A percentile compares a stretch with the other conserved stretches of the same genome.
phyloP scores from a whole-genome alignment of 2,329 filamentous ascomycete species.

The Aaosphaeria arxii region DNA sequence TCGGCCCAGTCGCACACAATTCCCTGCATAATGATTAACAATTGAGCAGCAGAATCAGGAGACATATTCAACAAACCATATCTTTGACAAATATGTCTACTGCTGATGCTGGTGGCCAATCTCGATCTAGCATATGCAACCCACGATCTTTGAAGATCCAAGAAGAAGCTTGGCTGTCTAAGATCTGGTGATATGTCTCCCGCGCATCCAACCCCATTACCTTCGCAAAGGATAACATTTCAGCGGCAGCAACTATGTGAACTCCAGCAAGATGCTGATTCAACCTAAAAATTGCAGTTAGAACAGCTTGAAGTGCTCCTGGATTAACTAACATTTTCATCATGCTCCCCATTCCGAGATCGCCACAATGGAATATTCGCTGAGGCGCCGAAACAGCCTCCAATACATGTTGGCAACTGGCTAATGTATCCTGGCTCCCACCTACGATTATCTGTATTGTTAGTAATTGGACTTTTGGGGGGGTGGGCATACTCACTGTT shows the following conservation, averaged over 20 bases:
- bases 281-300: background rate
- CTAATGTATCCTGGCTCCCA: background rate
- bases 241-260: background rate
- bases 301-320: too few species aligned
- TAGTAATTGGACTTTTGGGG: background rate
- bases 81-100: background rate
- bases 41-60: background rate
- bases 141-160: background rate
- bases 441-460: background rate
- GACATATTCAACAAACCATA: background rate
- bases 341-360: background rate
- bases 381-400: background rate
- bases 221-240: background rate
- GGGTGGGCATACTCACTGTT: background rate
- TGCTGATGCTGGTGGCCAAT: background rate
- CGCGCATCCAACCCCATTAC: background rate
- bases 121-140: background rate
- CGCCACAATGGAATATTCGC: background rate
- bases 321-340: background rate
- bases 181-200: background rate
- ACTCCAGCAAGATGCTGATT: background rate
- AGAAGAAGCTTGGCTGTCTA: background rate
- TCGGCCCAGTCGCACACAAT: background rate
- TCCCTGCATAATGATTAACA: background rate
- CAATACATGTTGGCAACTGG: background rate